These are phyloP conservation scores for Craspedostauros australis DNA, from an alignment of 108 stramenopile genomes.

Conservation along the genomic window DNA sequence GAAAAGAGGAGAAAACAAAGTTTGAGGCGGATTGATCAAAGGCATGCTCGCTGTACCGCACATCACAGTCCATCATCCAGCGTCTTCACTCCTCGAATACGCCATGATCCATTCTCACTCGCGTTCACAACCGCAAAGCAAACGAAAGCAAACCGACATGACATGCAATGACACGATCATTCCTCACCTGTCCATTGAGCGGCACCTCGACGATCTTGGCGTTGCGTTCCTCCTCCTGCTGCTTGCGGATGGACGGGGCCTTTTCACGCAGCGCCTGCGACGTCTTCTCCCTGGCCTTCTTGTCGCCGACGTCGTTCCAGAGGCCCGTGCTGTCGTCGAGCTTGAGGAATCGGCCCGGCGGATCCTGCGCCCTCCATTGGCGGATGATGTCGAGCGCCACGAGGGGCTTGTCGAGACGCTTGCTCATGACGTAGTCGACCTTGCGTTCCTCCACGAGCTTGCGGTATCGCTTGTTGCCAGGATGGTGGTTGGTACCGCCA, in stretches of 20 bases:
- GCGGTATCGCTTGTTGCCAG: slow-evolving; percentile 78
- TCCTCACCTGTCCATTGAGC: too few species aligned
- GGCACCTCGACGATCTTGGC: too few species aligned
- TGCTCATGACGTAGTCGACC: slow-evolving; percentile 63
- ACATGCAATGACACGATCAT: neutral
- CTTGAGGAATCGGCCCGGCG: slow-evolving; percentile 82
- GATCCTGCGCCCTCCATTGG: slow-evolving; percentile 60
- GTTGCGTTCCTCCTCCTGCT: slow-evolving; percentile 47
- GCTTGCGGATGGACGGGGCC: slow-evolving; percentile 56
- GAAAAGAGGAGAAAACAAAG: too few species aligned
- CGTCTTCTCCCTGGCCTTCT: slow-evolving; percentile 82
- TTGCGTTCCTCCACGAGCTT: slow-evolving; percentile 78
- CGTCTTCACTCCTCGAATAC: too few species aligned
- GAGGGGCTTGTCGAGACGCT: slow-evolving; percentile 77
- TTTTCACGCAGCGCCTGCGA: slow-evolving; percentile 83
- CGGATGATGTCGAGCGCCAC: slow-evolving; percentile 78
- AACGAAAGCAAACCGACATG: neutral
- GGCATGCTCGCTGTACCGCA: too few species aligned
- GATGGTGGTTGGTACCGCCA: slow-evolving; percentile 83
- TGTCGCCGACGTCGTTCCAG: slow-evolving; percentile 84
- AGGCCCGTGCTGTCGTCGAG: slow-evolving; percentile 62
- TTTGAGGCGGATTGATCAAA: too few species aligned
- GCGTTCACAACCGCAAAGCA: neutral
- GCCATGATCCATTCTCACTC: too few species aligned
- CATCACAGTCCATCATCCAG: too few species aligned